These are phyloP conservation scores for Daldinia bambusicola DNA, from an alignment of 495 filamentous ascomycete species.

Conservation along the genomic window DNA sequence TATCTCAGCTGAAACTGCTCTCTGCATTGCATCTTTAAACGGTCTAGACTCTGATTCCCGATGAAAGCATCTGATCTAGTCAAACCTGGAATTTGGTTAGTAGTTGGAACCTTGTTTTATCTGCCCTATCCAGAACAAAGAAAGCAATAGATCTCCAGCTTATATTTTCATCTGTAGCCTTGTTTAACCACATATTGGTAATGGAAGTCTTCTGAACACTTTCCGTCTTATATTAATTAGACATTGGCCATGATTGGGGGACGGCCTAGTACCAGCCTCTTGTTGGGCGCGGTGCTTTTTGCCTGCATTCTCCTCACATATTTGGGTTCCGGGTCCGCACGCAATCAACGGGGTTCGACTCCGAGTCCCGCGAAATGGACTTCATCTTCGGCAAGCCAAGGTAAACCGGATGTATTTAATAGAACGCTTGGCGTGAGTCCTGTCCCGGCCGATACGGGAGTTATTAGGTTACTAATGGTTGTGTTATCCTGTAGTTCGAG, in stretches of 20 bases:
- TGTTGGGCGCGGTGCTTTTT: slow-evolving; percentile 19
- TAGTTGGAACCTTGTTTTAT: slow-evolving; percentile 1
- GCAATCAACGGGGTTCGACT: slow-evolving; percentile 17
- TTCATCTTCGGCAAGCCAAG: slow-evolving; percentile 15
- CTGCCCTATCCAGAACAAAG: neutral
- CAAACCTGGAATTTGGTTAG: too few species aligned
- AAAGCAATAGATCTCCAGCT: neutral
- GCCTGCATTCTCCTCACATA: slow-evolving; percentile 19
- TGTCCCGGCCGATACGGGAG: neutral
- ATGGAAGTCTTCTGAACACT: slow-evolving; percentile 1
- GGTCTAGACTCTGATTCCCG: slow-evolving; percentile 19
- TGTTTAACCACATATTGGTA: neutral
- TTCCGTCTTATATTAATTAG: neutral
- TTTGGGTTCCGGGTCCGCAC: slow-evolving; percentile 20
- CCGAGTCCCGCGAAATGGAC: slow-evolving; percentile 17
- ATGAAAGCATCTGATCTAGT: too few species aligned
- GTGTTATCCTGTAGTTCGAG: slow-evolving; percentile 39
- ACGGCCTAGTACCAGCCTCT: slow-evolving; percentile 25
- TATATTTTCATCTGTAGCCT: neutral
- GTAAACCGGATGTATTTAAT: slow-evolving; percentile 32
- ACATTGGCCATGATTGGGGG: slow-evolving; percentile 24
- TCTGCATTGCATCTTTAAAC: too few species aligned
- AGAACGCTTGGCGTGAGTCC: slow-evolving; percentile 32
- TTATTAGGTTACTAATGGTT: neutral
- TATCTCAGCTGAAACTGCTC: neutral